A percentile compares a stretch with the other conserved stretches of the same genome.
phyloP scores from a whole-genome alignment of 106 monocot genomes.

The Hemerocallis citrina region DNA sequence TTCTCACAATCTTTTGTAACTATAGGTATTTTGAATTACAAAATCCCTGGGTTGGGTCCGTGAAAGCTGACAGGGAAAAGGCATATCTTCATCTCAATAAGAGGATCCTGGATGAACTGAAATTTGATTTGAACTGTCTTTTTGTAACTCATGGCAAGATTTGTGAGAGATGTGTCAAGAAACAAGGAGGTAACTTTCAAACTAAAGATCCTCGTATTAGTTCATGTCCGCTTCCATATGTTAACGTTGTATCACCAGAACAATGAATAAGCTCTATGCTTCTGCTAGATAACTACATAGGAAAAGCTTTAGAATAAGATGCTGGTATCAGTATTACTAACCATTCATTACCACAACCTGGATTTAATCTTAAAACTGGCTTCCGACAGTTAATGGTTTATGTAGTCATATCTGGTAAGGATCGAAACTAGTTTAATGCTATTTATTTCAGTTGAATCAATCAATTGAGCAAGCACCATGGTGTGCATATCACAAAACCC shows the following conservation, averaged over 20 bases:
- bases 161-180: slow-evolving; percentile 48
- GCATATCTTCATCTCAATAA: slow-evolving; percentile 76
- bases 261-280: too few species aligned
- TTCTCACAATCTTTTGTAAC: neutral
- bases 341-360: too few species aligned
- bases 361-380: too few species aligned
- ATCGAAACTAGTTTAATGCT: neutral
- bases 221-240: slow-evolving; percentile 36
- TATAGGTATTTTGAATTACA: slow-evolving; percentile 66
- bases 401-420: too few species aligned
- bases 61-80: slow-evolving; percentile 65
- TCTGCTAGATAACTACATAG: too few species aligned
- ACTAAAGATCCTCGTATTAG: slow-evolving; percentile 8
- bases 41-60: slow-evolving; percentile 65
- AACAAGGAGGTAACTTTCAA: slow-evolving; percentile 25
- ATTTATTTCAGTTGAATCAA: neutral
- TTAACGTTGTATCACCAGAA: neutral
- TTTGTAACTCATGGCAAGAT: slow-evolving; percentile 72
- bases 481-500: neutral
- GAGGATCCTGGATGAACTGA: slow-evolving; percentile 66
- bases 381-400: too few species aligned
- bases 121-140: slow-evolving; percentile 90
- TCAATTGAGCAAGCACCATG: neutral
- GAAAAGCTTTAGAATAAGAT: too few species aligned
- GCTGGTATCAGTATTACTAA: too few species aligned